Evolutionary conservation across 2,329 filamentous ascomycete species (phyloP).

Genomic region (Xylariaceae sp.): DNA sequence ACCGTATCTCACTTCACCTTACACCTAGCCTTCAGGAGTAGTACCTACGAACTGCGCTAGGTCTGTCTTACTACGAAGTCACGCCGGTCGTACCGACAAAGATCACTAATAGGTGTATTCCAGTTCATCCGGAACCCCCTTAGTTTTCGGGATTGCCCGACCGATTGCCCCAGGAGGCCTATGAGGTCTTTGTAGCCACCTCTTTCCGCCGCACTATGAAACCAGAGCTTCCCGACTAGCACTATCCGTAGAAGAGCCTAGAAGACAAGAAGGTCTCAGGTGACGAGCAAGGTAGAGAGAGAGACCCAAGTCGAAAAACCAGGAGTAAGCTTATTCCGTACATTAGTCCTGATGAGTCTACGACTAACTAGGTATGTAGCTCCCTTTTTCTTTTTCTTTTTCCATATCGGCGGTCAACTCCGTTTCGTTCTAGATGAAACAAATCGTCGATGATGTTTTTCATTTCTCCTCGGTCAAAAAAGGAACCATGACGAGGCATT

Average conservation of each 20-base stretch:
- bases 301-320: neutral
- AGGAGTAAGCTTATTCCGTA: neutral
- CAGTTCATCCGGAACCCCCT: conserved; percentile 7
- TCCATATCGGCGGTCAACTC: conserved; percentile 1
- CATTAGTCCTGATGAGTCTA: neutral
- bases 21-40: neutral
- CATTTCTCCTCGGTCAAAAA: neutral
- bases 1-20: neutral
- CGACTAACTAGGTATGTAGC: neutral
- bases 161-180: conserved; percentile 6
- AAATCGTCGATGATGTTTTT: neutral
- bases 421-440: neutral
- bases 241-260: neutral
- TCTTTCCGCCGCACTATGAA: conserved; percentile 12
- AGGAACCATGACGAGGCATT: neutral
- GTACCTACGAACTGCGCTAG: conserved; percentile 1
- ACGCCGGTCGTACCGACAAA: neutral
- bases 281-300: neutral
- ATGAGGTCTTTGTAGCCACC: conserved; percentile 5
- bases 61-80: neutral
- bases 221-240: conserved; percentile 7
- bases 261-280: neutral
- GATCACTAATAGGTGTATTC: neutral
- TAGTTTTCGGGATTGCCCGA: conserved; percentile 4
- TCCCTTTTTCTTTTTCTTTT: neutral